Percentiles rank a stretch among this genome's conserved stretches.
phyloP scores from a whole-genome alignment of 805 yeast genomes.

The Saturnispora besseyi region DNA sequence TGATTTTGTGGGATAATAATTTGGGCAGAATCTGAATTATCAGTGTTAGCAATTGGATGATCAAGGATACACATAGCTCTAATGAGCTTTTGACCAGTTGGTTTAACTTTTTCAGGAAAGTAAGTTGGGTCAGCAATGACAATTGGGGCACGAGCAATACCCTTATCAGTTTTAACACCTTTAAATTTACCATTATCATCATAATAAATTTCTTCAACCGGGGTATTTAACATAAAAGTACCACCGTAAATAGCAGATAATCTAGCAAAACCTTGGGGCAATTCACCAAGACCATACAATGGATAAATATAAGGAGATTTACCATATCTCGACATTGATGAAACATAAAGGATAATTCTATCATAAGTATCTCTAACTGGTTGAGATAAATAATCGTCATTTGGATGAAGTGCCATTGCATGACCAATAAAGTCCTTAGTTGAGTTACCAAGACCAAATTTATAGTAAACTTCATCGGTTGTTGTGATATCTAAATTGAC shows the following conservation, averaged over 20 bases:
- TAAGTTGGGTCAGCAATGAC: slow-evolving; percentile 98
- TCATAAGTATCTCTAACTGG: slow-evolving; percentile 91
- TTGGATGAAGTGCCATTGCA: slow-evolving; percentile 96
- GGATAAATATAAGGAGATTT: slow-evolving; percentile 96
- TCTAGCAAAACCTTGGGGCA: slow-evolving; percentile 98
- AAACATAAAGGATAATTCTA: slow-evolving; percentile 75
- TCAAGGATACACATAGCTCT: slow-evolving; percentile 84
- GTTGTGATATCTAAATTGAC: slow-evolving; percentile 78
- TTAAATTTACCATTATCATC: slow-evolving; percentile 61
- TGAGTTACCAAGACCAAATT: slow-evolving; percentile 85
- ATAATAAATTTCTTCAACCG: slow-evolving; percentile 81
- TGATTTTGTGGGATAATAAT: slow-evolving; percentile 96
- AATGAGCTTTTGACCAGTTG: slow-evolving; percentile 66
- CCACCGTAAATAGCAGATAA: slow-evolving; percentile 97
- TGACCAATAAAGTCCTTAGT: slow-evolving; percentile 96
- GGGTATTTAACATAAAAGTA: slow-evolving; percentile 95
- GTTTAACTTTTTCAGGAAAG: slow-evolving; percentile 74
- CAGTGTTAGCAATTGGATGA: slow-evolving; percentile 79
- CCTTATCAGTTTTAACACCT: slow-evolving; percentile 89
- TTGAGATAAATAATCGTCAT: slow-evolving; percentile 77
- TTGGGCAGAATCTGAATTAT: slow-evolving; percentile 81
- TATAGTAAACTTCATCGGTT: slow-evolving; percentile 82
- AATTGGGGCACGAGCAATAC: slow-evolving; percentile 82
- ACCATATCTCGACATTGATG: slow-evolving; percentile 90
- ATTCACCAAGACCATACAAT: slow-evolving; percentile 90